Base-by-base conservation (phyloP, 139 green algal genomes). In the Parachlorella kessleri region DNA sequence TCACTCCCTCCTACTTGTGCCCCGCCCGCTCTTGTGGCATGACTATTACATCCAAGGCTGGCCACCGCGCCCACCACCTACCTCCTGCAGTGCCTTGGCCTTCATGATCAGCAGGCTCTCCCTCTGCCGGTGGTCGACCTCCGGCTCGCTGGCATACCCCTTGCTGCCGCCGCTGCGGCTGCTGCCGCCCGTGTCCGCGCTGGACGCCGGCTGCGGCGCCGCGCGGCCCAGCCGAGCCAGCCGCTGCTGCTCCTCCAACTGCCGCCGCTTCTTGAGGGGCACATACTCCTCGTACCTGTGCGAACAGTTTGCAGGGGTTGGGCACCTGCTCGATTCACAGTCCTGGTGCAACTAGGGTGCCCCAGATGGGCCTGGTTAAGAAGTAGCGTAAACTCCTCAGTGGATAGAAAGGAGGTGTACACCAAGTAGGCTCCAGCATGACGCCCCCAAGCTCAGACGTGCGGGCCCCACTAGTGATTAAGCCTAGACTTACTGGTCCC, bases 251-350 rank as follows among this genome's bases (percentile, higher is more conserved):
- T 92, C 83, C 80, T 98, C 88, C 68, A 90, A 71, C 36, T 87
- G 77, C 1, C 91, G 82, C 36, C 95, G 85, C 84, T 98, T 97
- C 53, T 93, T 93, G 1, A 97, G 38, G 1, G 95, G 93, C 28
- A 99, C 70, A 41, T 99, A 99, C 83, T 98, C 95, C 66, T 94
- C 86, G 36, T 86, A 86, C 1, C 84, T 88, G 75, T 53, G 75
- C 26, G 23, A 7, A 36, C 42, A 81, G 36, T 64, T 9, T 48
- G 24, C 40, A 42, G 2, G 38, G 53, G 26, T 9, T 41, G 4
- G 32, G 63, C 3, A 54, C 33, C 36, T 35, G 48, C 30, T 24
- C 28, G 8, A 28, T 26, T 72, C 23, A 39, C 36, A 26, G 37
- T 9, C 14, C n/a, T 30, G 63, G n/a, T n/a, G n/a, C n/a, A n/a